Evolutionary conservation across 441 rosid genomes (phyloP), one percentile per base, ranked within the genome.

Genomic region (Daphne laureola): DNA sequence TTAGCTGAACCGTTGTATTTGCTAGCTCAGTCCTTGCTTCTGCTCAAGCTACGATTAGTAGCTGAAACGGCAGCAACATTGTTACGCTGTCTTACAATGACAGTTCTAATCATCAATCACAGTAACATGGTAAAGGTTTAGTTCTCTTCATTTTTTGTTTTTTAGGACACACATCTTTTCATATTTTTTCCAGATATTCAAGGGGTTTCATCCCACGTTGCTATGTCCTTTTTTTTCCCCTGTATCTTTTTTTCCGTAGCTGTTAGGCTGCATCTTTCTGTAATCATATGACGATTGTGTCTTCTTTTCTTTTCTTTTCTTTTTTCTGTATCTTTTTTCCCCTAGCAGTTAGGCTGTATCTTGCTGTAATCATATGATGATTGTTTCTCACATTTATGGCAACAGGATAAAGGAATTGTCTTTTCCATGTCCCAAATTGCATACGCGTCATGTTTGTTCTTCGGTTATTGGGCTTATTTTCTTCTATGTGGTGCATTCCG

Each of bases 391-490:
- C 58, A 25, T 12, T 44, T 45, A 8, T 51, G 14, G 3, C 16
- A 36, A 60, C 46, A 84, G 97, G 96, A 84, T 55, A 93, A 77
- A 62, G 84, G 57, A 54, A 79, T 77, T 57, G 62, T 74, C 58
- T 93, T 87, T 59, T 87, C 85, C 17, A 42, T 87, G 54, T 87
- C 96, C 44, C 96, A 90, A 70, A 81, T 75, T 58, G 93, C 95
- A 62, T 90, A 83, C 78, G 97, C 91, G 70, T 78, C 78, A 55
- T 75, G 79, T 73, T 62, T 90, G 42, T 78, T 82, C 64, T 17
- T 90, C 49, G 90, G 97, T 66, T 87, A 93, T 55, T 93, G 97
- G 99, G 75, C 87, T 47, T 90, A 81, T 75, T 93, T 86, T 72
- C 83, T 84, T 59, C 31, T 78, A 48, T 61, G 55, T 46, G 42